Evolutionary conservation across 2,329 filamentous ascomycete species (phyloP).

Genomic region (Monosporascus sp.): DNA sequence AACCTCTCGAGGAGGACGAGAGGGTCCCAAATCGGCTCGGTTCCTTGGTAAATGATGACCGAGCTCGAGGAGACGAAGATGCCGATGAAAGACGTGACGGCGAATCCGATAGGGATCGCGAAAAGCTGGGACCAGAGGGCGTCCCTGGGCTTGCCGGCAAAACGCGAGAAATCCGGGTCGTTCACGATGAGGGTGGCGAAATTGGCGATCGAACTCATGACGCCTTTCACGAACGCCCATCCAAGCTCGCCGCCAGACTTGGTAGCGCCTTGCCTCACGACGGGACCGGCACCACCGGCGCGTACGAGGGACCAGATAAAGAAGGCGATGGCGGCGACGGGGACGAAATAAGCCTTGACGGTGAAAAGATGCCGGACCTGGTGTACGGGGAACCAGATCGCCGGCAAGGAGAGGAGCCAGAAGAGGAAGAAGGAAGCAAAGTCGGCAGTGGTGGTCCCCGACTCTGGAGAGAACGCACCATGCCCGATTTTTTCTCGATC

Average conservation of each 20-base stretch:
- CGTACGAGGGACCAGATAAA: constrained; percentile 82
- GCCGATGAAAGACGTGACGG: constrained; percentile 77
- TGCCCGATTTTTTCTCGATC: constrained; percentile 58
- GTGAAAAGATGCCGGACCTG: constrained; percentile 87
- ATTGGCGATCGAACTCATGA: constrained; percentile 87
- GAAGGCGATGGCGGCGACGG: constrained; percentile 75
- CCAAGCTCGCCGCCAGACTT: constrained; percentile 63
- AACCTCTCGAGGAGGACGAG: constrained; percentile 62
- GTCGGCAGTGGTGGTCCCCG: constrained; percentile 68
- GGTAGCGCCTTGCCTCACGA: constrained; percentile 63
- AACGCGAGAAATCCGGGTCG: constrained; percentile 80
- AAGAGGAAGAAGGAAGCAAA: constrained; percentile 85
- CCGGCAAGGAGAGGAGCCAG: constrained; percentile 74
- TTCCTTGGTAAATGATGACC: constrained; percentile 57
- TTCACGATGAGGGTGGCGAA: constrained; percentile 84
- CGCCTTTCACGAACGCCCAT: constrained; percentile 78
- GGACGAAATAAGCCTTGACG: constrained; percentile 80
- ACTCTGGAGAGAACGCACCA: constrained; percentile 50
- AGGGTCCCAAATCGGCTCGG: constrained; percentile 67
- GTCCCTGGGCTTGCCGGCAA: constrained; percentile 69
- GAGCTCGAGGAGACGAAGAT: constrained; percentile 74
- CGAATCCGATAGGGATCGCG: constrained; percentile 67
- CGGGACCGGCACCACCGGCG: constrained; percentile 77
- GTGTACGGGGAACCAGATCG: constrained; percentile 86
- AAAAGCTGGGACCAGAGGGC: constrained; percentile 77